phyloP scores from a whole-genome alignment of 805 yeast species.

The Candida ovalis region DNA sequence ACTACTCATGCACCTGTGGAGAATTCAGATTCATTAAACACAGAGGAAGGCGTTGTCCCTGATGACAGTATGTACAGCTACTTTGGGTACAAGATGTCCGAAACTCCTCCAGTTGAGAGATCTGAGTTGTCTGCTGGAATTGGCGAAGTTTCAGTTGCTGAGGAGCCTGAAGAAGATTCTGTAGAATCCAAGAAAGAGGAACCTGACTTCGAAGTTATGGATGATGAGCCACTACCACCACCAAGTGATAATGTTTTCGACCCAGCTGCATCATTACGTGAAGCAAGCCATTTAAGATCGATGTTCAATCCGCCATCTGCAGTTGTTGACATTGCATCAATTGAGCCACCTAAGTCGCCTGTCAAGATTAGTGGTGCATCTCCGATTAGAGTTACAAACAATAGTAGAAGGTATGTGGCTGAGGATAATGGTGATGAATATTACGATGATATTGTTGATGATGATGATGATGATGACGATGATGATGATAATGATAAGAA shows the following conservation, averaged over 20 bases:
- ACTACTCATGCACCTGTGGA: background rate
- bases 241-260: conserved; percentile 16
- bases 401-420: conserved; percentile 26
- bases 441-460: conserved; percentile 29
- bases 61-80: conserved; percentile 1
- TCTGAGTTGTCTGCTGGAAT: too few species aligned
- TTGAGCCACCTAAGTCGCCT: background rate
- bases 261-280: conserved; percentile 17
- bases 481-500: conserved; percentile 46
- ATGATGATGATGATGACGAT: conserved; percentile 40
- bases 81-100: background rate
- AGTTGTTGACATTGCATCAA: conserved; percentile 2
- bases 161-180: conserved; percentile 3
- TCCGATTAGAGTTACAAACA: conserved; percentile 25
- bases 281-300: conserved; percentile 18
- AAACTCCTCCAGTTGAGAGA: background rate
- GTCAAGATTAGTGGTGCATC: conserved; percentile 3
- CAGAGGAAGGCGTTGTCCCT: conserved; percentile 13
- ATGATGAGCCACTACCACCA: conserved; percentile 17
- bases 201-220: conserved; percentile 1
- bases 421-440: conserved; percentile 28
- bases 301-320: conserved; percentile 30
- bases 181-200: background rate
- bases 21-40: conserved; percentile 5
- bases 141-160: conserved; percentile 3